These are phyloP conservation scores for Ceratobasidium sp. DNA, from an alignment of 1,284 basidiomycete species.

Conservation along the genomic window DNA sequence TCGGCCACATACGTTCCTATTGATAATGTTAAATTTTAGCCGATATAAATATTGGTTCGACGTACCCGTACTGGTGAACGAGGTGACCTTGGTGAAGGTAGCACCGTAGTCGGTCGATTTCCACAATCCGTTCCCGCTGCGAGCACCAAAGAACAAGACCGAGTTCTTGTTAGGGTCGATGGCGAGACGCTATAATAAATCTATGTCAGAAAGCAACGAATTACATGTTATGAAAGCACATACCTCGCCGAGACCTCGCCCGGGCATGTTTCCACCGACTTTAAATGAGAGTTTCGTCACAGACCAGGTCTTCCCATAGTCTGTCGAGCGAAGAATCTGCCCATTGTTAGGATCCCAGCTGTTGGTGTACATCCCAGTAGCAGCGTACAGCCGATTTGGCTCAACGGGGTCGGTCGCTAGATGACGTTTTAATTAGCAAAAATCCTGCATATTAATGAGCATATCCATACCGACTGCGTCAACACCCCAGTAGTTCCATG, in stretches of 20 bases:
- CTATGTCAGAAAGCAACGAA: neutral
- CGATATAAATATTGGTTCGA: neutral
- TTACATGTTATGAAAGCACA: neutral
- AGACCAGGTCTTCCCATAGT: conserved; percentile 71
- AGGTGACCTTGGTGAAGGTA: conserved; percentile 47
- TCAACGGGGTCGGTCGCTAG: conserved; percentile 42
- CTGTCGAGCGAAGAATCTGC: conserved; percentile 71
- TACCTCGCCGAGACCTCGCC: conserved; percentile 67
- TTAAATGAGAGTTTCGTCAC: conserved; percentile 71
- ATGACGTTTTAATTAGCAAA: neutral
- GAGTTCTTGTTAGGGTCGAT: conserved; percentile 74
- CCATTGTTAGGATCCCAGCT: conserved; percentile 76
- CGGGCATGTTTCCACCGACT: conserved; percentile 73
- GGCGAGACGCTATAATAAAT: conserved; percentile 67
- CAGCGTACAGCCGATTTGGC: conserved; percentile 47
- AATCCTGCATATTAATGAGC: conserved; percentile 60
- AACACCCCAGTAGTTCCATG: conserved; percentile 70
- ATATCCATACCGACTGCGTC: conserved; percentile 71
- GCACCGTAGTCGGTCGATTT: conserved; percentile 62
- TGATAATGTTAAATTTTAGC: neutral
- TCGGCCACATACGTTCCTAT: conserved; percentile 71
- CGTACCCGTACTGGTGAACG: conserved; percentile 63
- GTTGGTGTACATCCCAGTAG: conserved; percentile 76
- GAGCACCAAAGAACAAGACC: conserved; percentile 73
- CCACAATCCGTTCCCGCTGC: conserved; percentile 74